Percentiles rank a stretch among this genome's conserved stretches.
phyloP scores from a whole-genome alignment of 805 yeast species.

The Saccharomycopsis schoenii region DNA sequence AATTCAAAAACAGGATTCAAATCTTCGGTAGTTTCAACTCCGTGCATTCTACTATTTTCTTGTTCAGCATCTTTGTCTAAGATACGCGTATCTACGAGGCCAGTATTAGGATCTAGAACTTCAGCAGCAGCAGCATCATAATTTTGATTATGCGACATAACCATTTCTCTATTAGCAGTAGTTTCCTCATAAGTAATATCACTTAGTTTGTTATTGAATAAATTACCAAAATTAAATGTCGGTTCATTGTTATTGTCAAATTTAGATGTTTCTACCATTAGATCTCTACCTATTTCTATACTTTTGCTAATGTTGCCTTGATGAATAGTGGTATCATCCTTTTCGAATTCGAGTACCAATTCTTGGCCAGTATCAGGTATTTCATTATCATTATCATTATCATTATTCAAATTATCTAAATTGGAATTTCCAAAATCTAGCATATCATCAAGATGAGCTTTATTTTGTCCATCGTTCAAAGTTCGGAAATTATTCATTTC shows the following conservation, averaged over 20 bases:
- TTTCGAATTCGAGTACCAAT: constrained; percentile 12
- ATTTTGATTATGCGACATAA: constrained; percentile 20
- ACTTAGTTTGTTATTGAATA: not conserved
- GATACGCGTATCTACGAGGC: not conserved
- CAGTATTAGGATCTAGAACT: not conserved
- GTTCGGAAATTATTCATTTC: not conserved
- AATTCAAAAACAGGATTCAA: constrained; percentile 17
- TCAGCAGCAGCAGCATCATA: constrained; percentile 8
- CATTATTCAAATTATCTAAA: not conserved
- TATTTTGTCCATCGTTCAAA: not conserved
- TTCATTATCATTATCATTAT: not conserved
- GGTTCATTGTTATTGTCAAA: not conserved
- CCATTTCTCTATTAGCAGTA: constrained; percentile 24
- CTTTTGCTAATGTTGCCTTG: not conserved
- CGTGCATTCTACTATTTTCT: not conserved
- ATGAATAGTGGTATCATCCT: not conserved
- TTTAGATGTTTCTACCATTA: not conserved
- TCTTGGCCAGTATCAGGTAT: not conserved
- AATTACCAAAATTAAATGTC: not conserved
- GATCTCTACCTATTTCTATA: not conserved
- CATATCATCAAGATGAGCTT: not conserved
- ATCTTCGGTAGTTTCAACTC: not conserved
- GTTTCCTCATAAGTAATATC: not conserved
- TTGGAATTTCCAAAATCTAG: not conserved
- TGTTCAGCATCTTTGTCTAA: not conserved